Evolutionary conservation across 257 asterid genomes (phyloP), one percentile per base, ranked within the genome.

Genomic region (Plectranthus barbatus): DNA sequence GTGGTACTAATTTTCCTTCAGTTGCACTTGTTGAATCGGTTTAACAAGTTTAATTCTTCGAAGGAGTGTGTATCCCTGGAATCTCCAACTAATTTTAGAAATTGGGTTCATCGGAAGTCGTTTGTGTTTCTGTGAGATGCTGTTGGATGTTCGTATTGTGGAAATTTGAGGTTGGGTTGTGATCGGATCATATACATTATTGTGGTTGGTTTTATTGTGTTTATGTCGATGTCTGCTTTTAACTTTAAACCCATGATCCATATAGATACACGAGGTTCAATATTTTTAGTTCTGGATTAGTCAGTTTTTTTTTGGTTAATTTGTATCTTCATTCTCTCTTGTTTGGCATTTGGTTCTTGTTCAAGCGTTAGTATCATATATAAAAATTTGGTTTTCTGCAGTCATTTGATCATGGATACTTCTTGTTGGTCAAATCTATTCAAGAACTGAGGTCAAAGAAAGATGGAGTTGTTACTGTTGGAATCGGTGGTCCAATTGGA

Each of bases 361-460:
- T 55, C 36, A 47, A 14, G 67, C 12, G 26, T 42, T 55, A 48
- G 66, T 15, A 40, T 45, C 52, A 15, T 34, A 7, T 33, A 18
- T 54, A 40, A 60, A 15, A 56, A 66, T n/a, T 76, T 67, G 66
- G 29, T 56, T 65, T 70, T 62, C 36, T 74, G 81, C 94, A 93
- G 97, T 77, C 97, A 48, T 93, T 93, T 72, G 99, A 93, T 84
- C 95, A 84, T 68, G 99, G 99, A n/a, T 93, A 87, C 77, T 90
- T 85, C 88, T 82, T 90, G 83, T 65, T 93, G 85, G 95, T 93
- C 56, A 93, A 90, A 83, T 90, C 99, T 59, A 77, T 90, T 65
- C 97, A 93, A 87, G 97, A 93, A 64, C 92, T 93, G 48, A 86
- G 99, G 62, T 82, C 95, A 34, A 93, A 93, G 88, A 93, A 90